phyloP scores from a whole-genome alignment of 139 green algal genomes.

The Tetraselmis chui region DNA sequence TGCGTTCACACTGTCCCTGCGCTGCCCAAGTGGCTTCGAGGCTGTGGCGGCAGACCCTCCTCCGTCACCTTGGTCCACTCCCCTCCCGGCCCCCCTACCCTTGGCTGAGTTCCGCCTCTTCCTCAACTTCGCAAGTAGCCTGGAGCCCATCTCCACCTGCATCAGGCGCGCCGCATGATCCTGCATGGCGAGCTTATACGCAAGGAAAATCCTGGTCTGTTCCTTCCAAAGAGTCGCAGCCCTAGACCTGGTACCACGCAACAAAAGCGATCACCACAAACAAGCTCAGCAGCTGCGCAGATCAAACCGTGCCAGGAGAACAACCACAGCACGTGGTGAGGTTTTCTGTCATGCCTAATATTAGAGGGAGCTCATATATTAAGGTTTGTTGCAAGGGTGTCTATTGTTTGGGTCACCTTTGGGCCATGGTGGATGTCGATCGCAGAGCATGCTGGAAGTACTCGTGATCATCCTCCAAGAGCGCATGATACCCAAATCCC shows the following conservation, averaged over 20 bases:
- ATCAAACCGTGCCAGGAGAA: too few species aligned
- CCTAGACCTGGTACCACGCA: not conserved
- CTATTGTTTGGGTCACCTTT: too few species aligned
- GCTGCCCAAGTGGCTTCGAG: too few species aligned
- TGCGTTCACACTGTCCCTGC: too few species aligned
- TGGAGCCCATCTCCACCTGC: not conserved
- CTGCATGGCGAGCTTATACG: not conserved
- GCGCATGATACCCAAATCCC: not conserved
- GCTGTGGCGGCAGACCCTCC: too few species aligned
- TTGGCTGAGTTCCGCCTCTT: not conserved
- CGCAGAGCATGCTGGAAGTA: not conserved
- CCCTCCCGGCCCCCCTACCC: not conserved
- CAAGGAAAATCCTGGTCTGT: not conserved
- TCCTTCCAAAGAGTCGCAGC: not conserved
- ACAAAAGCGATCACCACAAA: too few species aligned
- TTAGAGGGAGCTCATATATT: too few species aligned
- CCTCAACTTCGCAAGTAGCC: not conserved
- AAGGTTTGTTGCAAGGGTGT: too few species aligned
- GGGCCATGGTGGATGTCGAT: not conserved
- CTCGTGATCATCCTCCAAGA: not conserved
- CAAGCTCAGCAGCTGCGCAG: too few species aligned
- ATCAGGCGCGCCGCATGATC: not conserved
- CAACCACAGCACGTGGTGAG: too few species aligned
- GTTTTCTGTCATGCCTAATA: too few species aligned
- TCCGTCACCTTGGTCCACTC: too few species aligned